These are phyloP conservation scores for Jaltomata sinuosa DNA, from an alignment of 257 asterid species.

Conservation along the genomic window DNA sequence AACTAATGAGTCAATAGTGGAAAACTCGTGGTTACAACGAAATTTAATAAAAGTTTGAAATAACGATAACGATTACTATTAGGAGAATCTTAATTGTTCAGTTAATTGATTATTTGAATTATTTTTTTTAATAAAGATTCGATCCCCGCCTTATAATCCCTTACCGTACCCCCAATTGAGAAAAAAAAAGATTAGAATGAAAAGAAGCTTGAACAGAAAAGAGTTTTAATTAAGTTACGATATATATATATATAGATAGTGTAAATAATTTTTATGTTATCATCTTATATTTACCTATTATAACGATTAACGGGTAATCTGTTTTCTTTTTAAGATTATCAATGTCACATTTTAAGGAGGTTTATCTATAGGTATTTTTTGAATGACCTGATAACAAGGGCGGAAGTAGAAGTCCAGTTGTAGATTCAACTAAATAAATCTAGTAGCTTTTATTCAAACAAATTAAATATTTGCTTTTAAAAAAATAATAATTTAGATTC, in stretches of 20 bases:
- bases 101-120: too few species aligned
- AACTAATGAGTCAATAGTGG: background rate
- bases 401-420: background rate
- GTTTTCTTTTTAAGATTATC: background rate
- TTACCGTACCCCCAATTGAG: background rate
- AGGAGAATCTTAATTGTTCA: too few species aligned
- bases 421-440: background rate
- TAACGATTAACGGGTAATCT: background rate
- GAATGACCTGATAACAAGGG: background rate
- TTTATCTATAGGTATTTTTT: background rate
- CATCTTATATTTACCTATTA: background rate
- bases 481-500: too few species aligned
- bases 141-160: background rate
- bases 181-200: background rate
- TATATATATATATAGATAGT: too few species aligned
- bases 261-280: background rate
- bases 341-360: background rate
- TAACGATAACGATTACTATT: too few species aligned
- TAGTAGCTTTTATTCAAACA: background rate
- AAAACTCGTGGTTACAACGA: background rate
- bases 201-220: too few species aligned
- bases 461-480: too few species aligned
- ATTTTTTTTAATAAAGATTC: too few species aligned
- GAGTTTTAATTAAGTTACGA: too few species aligned
- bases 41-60: background rate